Base-by-base conservation (phyloP, 441 rosid genomes). In the Erodium chrysanthum region DNA sequence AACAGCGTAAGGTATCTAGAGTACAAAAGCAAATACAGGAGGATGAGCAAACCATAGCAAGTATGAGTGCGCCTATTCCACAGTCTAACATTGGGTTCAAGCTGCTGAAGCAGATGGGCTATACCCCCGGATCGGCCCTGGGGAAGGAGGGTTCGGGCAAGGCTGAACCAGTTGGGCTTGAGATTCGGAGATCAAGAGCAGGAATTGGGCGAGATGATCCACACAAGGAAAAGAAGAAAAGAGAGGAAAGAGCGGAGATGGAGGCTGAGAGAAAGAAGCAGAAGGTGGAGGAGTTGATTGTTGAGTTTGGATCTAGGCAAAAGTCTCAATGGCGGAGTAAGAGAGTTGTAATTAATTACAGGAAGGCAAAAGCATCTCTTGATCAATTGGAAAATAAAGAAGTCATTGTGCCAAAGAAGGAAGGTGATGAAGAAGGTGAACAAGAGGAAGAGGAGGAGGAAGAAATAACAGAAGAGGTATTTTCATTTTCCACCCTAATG, bases 191-290 rank as follows among this genome's bases (percentile, higher is more conserved):
- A 71, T 86, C 96, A 0, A 84, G 97, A 56, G 92, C 91, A 3
- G 99, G 97, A 71, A 87, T 94, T 66, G 99, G 99, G 65, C 80
- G 85, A 68, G 92, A 89, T 70, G 94, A 94, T 74, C 96, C 96
- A 0, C 79, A 82, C 68, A 91, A 91, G 84, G 97, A 88, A 78
- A 94, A 90, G 85, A 87, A 71, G 81, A 91, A 84, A 70, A 83
- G 80, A 60, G 96, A 87, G 70, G 96, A 84, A 70, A 83, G 80
- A 60, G 96, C 85, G 70, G 96, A 31, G 85, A 46, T 83, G 66
- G 91, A 84, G 80, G 79, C 71, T 0, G 86, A 84, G 80, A 80
- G 42, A 54, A 83, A 79, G 40, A 83, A 33, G 83, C 78, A 78
- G 76, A 84, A 79, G 14, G 93, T 80, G 59, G 90, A 83, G 73